A percentile compares a stretch with the other conserved stretches of the same genome.
These are phyloP conservation scores for Backusella luteola DNA, from an alignment of 192 early-diverging fungal species.

Conservation along the genomic window DNA sequence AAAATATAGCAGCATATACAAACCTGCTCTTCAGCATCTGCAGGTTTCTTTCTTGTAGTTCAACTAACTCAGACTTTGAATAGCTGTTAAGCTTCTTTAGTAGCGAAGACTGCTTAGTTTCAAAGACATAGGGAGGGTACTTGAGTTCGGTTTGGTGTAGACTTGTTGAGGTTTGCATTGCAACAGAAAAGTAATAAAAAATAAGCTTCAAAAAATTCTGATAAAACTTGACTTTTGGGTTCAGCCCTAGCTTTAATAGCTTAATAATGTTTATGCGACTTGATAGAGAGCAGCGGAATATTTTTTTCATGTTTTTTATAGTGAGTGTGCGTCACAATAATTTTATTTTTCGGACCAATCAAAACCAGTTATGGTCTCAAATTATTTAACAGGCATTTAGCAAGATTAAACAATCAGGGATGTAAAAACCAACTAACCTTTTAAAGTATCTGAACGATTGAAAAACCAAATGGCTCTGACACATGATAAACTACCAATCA, in stretches of 20 bases:
- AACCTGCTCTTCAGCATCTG: constrained; percentile 14
- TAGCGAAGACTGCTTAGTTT: neutral
- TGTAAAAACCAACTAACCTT: neutral
- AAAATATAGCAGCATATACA: neutral
- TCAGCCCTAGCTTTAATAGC: neutral
- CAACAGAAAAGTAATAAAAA: neutral
- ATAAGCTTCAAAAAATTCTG: neutral
- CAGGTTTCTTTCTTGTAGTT: constrained; percentile 10
- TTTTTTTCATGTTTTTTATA: neutral
- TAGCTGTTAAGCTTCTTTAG: constrained; percentile 1
- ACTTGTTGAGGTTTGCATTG: neutral
- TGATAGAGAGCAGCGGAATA: neutral
- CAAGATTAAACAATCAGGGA: neutral
- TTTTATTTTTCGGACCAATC: neutral
- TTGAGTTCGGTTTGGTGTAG: neutral
- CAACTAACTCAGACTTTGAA: constrained; percentile 4
- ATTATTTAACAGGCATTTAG: neutral
- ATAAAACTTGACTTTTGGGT: neutral
- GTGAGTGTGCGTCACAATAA: neutral
- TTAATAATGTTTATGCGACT: constrained; percentile 5
- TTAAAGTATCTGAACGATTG: neutral
- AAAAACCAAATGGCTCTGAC: neutral
- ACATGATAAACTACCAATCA: neutral
- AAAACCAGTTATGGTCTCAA: neutral
- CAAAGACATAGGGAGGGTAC: neutral